A percentile compares a stretch with the other conserved stretches of the same genome.
Evolutionary conservation across 1,284 basidiomycete genomes (phyloP).

Genomic region (Vanrija pseudolonga): DNA sequence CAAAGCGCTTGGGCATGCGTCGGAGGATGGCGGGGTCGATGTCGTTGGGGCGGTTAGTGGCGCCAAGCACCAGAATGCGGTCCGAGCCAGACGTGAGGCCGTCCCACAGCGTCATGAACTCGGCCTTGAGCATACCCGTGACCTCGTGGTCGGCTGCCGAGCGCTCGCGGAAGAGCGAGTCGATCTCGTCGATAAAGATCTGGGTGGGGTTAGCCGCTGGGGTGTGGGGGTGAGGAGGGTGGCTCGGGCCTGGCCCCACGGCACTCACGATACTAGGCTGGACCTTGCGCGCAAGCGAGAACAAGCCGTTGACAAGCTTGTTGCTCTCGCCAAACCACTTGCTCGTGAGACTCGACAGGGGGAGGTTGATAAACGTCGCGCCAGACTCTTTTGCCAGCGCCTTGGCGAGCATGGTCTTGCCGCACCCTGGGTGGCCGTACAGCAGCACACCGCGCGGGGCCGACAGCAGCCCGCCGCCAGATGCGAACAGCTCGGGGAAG

Average conservation of each 20-base stretch:
- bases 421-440: constrained; percentile 87
- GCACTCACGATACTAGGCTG: constrained; percentile 62
- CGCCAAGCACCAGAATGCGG: constrained; percentile 88
- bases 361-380: constrained; percentile 93
- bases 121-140: constrained; percentile 99
- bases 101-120: constrained; percentile 99
- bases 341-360: constrained; percentile 61
- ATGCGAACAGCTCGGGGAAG: constrained; percentile 83
- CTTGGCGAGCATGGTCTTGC: constrained; percentile 93
- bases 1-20: constrained; percentile 97
- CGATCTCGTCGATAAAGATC: constrained; percentile 79
- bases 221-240: constrained; percentile 8
- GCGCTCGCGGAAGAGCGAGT: constrained; percentile 86
- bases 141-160: constrained; percentile 89
- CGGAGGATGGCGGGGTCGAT: constrained; percentile 94
- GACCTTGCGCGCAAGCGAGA: constrained; percentile 68
- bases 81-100: constrained; percentile 76
- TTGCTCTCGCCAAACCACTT: constrained; percentile 99
- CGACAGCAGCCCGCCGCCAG: constrained; percentile 59
- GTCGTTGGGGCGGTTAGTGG: constrained; percentile 80
- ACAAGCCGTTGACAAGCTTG: constrained; percentile 87
- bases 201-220: constrained; percentile 16
- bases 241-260: background rate
- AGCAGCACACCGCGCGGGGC: constrained; percentile 68
- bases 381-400: constrained; percentile 94